Evolutionary conservation across 225 moss, liverwort and hornwort genomes (phyloP), one percentile per base, ranked within the genome.

Genomic region (Asterella californica): DNA sequence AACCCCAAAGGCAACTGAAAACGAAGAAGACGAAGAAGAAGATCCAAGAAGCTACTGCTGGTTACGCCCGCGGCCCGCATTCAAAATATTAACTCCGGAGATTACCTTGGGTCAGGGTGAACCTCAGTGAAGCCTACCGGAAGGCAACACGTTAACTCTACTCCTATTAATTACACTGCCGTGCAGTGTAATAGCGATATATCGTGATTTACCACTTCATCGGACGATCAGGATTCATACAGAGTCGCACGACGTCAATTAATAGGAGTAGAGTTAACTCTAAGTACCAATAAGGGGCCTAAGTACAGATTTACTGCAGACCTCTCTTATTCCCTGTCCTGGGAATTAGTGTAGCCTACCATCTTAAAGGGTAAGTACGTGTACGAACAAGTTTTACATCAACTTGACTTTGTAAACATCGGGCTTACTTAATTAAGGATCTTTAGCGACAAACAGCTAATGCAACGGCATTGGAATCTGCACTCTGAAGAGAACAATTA

Each of bases 291-390:
- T n/a, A n/a, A n/a, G n/a, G n/a, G n/a, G n/a, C n/a, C n/a, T n/a
- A n/a, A n/a, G n/a, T 34, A 36, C 34, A 67, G 0, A 27, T 67
- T 33, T 29, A 33, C 12, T 34, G 15, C n/a, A 32, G 29, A 10
- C 34, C 34, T 67, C 67, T 33, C 36, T 67, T 67, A 36, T 67
- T 67, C 67, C 30, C 36, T 34, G 67, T 29, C 34, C 67, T 67
- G 67, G 67, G 67, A 67, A 67, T 34, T 67, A 29, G 67, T 67
- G 67, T 67, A 67, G 67, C 67, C 67, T 67, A 67, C 67, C 67
- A 67, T 33, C 67, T 67, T 67, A 15, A 67, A 67, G 5, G 67
- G 34, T 14, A 34, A 36, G 67, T 67, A 67, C 67, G 34, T 27
- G 29, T 27, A 10, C 61, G n/a, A 25, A 27, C 61, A 25, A 5